Percentiles rank a stretch among this genome's conserved stretches.
These are phyloP conservation scores for Saccharum officinarum DNA, from an alignment of 176 grass and related monocot genomes.

Conservation along the genomic window DNA sequence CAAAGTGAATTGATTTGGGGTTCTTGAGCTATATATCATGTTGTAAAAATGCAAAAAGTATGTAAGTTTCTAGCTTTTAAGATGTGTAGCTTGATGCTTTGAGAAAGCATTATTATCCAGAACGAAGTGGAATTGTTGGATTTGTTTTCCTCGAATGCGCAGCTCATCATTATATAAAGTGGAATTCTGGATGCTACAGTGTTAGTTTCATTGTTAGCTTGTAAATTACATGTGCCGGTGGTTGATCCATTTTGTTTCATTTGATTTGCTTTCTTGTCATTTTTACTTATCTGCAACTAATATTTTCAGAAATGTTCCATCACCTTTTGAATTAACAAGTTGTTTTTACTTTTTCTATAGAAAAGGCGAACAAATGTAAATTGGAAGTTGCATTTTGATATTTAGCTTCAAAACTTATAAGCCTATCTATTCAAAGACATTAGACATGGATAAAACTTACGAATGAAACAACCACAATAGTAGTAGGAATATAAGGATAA, in stretches of 20 bases:
- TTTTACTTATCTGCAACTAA: not conserved
- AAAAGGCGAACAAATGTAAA: constrained; percentile 18
- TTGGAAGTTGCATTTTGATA: constrained; percentile 5
- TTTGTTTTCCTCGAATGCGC: not conserved
- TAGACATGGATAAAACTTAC: constrained; percentile 46
- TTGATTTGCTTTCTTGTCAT: not conserved
- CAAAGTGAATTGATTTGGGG: not conserved
- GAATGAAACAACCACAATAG: constrained; percentile 74
- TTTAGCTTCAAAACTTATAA: constrained; percentile 5
- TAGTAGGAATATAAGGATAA: constrained; percentile 83
- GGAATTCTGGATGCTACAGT: not conserved
- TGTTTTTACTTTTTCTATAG: not conserved
- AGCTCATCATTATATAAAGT: not conserved
- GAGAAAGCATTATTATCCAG: not conserved
- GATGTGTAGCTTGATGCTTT: not conserved
- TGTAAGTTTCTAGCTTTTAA: not conserved
- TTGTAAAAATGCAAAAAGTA: not conserved
- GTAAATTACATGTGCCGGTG: not conserved
- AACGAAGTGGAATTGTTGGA: not conserved
- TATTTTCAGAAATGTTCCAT: constrained; percentile 6
- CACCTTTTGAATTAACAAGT: constrained; percentile 1
- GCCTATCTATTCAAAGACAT: not conserved
- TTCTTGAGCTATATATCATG: not conserved
- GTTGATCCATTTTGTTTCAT: not conserved
- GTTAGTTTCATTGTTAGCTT: not conserved